Conservation (phyloP, 768 basidiomycete species). For the Kwoniella heveanensis region DNA sequence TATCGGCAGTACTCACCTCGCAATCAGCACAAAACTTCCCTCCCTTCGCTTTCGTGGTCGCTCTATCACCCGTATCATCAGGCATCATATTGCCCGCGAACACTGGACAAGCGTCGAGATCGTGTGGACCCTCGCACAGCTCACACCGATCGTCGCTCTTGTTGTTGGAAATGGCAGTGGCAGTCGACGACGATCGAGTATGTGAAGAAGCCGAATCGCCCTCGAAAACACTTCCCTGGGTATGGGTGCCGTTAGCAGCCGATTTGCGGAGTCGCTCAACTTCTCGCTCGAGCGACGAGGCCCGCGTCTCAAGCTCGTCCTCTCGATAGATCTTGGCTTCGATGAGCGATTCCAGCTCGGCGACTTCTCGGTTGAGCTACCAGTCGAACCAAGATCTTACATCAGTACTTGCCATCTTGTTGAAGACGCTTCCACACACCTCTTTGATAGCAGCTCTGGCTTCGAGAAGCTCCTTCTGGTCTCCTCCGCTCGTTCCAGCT, state of each 20-base stretch:
- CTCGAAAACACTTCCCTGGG: background rate
- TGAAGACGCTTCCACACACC: conserved; percentile 23
- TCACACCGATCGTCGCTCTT: conserved; percentile 35
- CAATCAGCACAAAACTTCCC: conserved; percentile 53
- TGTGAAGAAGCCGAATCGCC: conserved; percentile 5
- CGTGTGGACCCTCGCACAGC: conserved; percentile 52
- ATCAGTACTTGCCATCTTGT: too few relatives aligned
- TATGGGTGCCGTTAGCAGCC: background rate
- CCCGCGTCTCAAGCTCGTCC: conserved; percentile 51
- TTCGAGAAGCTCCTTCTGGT: conserved; percentile 59
- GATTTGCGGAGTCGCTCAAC: conserved; percentile 20
- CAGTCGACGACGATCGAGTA: conserved; percentile 20
- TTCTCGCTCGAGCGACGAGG: conserved; percentile 41
- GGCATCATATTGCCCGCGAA: conserved; percentile 38
- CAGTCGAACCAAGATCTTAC: background rate
- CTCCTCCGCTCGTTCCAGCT: conserved; percentile 53
- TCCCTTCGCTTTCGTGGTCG: conserved; percentile 7
- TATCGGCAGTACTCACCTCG: conserved; percentile 53
- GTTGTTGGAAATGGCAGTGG: conserved; percentile 12
- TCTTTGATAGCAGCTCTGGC: conserved; percentile 43
- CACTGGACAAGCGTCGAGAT: conserved; percentile 51
- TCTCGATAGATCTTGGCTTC: conserved; percentile 75
- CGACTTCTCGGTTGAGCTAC: conserved; percentile 86
- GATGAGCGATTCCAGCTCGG: conserved; percentile 87
- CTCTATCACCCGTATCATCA: conserved; percentile 15